Conservation (phyloP, 768 basidiomycete genomes). For the Podaxis pistillaris region DNA sequence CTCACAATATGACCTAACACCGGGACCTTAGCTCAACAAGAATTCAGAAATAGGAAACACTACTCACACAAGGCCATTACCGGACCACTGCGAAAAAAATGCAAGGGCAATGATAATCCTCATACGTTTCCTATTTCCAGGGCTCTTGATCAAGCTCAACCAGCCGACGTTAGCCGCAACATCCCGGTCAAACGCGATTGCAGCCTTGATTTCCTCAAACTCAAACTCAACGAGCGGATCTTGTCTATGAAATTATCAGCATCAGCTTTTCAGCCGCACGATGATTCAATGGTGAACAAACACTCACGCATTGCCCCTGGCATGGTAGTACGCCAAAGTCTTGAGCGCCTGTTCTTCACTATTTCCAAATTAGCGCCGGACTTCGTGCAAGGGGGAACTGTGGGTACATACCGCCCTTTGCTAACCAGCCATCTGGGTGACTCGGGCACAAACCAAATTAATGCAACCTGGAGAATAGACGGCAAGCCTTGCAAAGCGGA, state of each 20-base stretch:
- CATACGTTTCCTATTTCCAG: constrained; percentile 54
- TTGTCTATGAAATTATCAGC: constrained; percentile 25
- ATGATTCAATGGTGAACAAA: not conserved
- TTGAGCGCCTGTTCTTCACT: constrained; percentile 45
- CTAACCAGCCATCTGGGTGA: constrained; percentile 71
- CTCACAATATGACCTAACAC: constrained; percentile 45
- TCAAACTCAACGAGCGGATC: constrained; percentile 61
- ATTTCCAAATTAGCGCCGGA: not conserved
- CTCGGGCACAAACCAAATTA: constrained; percentile 68
- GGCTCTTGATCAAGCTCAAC: constrained; percentile 42
- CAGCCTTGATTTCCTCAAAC: constrained; percentile 64
- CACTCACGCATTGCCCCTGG: constrained; percentile 37
- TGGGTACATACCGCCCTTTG: constrained; percentile 43
- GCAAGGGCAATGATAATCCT: constrained; percentile 57
- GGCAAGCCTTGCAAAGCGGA: constrained; percentile 63
- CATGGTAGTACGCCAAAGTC: constrained; percentile 56
- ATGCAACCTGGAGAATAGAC: constrained; percentile 53
- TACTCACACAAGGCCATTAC: constrained; percentile 46
- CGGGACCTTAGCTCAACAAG: not conserved
- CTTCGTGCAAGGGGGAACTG: not conserved
- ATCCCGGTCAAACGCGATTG: constrained; percentile 42
- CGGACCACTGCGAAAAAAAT: constrained; percentile 61
- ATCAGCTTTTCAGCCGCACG: not conserved
- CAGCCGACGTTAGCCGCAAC: constrained; percentile 43
- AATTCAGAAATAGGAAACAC: constrained; percentile 17